A percentile compares a stretch with the other conserved stretches of the same genome.
Evolutionary conservation across 495 filamentous ascomycete species (phyloP).

Genomic region (Penicillium subrubescens): DNA sequence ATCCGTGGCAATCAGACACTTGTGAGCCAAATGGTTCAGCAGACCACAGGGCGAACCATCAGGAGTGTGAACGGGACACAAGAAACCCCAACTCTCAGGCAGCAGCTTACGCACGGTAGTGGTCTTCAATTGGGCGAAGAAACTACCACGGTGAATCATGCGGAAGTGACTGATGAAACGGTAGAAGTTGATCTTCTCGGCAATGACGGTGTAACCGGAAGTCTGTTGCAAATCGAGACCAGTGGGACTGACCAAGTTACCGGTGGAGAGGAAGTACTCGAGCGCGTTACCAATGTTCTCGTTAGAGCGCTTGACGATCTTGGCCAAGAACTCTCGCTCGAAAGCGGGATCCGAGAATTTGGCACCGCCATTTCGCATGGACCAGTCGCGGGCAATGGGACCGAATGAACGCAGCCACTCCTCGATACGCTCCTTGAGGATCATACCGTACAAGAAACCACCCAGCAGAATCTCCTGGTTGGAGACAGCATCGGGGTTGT

Average conservation of each 20-base stretch:
- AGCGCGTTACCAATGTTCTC: constrained; percentile 84
- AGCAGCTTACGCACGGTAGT: constrained; percentile 94
- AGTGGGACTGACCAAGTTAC: constrained; percentile 86
- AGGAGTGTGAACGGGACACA: constrained; percentile 96
- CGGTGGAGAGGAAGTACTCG: constrained; percentile 96
- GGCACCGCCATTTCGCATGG: constrained; percentile 59
- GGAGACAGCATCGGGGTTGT: constrained; percentile 95
- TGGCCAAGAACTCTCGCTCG: constrained; percentile 72
- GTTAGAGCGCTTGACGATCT: constrained; percentile 76
- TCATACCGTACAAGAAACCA: constrained; percentile 91
- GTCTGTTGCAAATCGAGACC: constrained; percentile 93
- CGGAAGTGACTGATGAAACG: constrained; percentile 99
- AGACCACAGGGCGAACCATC: constrained; percentile 94
- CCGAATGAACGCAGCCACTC: constrained; percentile 74
- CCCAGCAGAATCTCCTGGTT: constrained; percentile 92
- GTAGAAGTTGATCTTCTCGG: constrained; percentile 98
- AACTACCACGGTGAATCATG: constrained; percentile 97
- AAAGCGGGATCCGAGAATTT: constrained; percentile 74
- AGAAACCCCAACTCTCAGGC: constrained; percentile 96
- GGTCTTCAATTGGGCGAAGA: constrained; percentile 97
- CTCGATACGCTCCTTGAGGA: constrained; percentile 91
- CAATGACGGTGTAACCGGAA: constrained; percentile 93
- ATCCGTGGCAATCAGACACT: constrained; percentile 83
- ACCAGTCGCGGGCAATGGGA: constrained; percentile 67
- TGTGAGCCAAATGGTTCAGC: constrained; percentile 93